Evolutionary conservation across 345 rosid species (phyloP).

Genomic region (Psidium guajava): DNA sequence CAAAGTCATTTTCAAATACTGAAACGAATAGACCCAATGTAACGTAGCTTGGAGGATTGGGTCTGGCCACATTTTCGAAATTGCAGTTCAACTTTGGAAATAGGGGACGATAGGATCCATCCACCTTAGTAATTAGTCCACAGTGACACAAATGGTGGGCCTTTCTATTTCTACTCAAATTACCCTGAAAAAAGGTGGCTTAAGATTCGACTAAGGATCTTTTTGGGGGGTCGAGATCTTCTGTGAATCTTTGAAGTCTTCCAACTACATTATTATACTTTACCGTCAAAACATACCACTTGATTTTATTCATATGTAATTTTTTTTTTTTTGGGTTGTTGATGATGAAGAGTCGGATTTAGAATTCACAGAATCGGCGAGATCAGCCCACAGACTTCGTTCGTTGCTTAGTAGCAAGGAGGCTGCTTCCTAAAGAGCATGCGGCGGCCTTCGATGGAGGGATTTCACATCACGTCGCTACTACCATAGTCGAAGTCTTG

Average conservation of each 20-base stretch:
- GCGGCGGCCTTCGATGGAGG: background rate
- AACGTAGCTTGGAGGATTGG: no score
- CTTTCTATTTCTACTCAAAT: background rate
- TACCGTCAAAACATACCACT: background rate
- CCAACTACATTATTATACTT: background rate
- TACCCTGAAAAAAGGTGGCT: background rate
- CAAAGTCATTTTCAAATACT: no score
- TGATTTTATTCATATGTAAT: no score
- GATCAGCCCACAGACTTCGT: background rate
- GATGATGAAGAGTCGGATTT: background rate
- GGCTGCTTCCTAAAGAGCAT: background rate
- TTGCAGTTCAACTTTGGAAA: no score
- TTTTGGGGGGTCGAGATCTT: background rate
- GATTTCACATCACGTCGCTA: background rate
- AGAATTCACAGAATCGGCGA: background rate
- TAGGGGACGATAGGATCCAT: background rate
- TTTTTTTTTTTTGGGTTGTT: background rate
- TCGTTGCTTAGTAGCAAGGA: background rate
- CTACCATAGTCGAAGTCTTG: background rate
- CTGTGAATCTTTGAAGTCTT: background rate
- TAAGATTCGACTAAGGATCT: background rate
- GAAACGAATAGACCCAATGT: no score
- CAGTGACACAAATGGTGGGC: background rate
- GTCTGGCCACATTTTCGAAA: no score
- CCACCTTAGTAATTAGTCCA: background rate